phyloP scores from a whole-genome alignment of 2,329 filamentous ascomycete genomes.

The Colletotrichum sp. region DNA sequence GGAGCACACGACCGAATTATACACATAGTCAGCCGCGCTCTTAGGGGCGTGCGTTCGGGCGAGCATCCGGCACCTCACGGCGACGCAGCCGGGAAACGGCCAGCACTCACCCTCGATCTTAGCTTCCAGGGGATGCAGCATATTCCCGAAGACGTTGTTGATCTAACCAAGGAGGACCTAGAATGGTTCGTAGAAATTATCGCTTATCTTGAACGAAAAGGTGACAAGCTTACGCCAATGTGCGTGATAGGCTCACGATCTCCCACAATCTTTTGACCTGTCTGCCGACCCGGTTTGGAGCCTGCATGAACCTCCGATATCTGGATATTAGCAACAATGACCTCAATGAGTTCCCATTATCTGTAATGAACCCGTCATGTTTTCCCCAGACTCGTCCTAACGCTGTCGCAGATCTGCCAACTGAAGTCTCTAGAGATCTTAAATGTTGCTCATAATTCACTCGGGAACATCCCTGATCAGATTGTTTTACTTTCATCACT shows the following conservation, averaged over 20 bases:
- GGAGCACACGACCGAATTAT: background rate
- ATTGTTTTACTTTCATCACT: background rate
- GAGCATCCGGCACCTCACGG: background rate
- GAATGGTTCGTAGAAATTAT: background rate
- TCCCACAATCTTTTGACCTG: background rate
- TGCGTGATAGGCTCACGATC: background rate
- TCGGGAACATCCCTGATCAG: background rate
- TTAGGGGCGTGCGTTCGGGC: background rate
- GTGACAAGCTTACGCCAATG: background rate
- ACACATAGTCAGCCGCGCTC: background rate
- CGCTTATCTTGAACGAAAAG: background rate
- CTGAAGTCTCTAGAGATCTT: background rate
- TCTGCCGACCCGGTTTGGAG: background rate
- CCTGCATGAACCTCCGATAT: background rate
- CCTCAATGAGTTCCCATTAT: background rate
- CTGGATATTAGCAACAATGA: background rate
- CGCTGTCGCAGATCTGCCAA: background rate
- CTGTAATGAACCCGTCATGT: background rate
- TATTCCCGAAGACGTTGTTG: background rate
- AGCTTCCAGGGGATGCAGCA: background rate
- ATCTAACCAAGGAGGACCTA: background rate
- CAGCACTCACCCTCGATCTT: background rate
- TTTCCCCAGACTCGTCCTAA: background rate
- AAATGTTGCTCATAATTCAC: background rate
- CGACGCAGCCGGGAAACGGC: background rate